Base-by-base conservation (phyloP, 371 early-diverging fungal species). In the Gilbertella persicaria region DNA sequence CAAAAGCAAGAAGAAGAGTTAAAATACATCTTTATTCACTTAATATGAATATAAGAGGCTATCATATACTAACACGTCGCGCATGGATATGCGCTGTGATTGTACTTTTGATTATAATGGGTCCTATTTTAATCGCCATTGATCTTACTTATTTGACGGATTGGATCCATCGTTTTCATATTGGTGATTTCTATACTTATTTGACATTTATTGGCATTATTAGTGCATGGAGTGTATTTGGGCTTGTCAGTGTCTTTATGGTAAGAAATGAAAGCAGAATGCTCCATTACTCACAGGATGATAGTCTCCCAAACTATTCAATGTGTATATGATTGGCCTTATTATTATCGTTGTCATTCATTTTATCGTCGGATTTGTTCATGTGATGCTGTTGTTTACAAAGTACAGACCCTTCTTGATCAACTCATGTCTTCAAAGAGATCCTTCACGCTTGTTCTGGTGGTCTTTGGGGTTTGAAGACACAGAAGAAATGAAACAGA, bases 351-450 rank as follows among this genome's bases (percentile, higher is more conserved):
- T 43, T 3, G 14, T 37, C 13, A 17, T 55, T 9, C 53, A 60
- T 25, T 45, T 60, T 24, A 35, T 65, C 8, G 39, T 59, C 39
- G 60, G 65, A 0, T 53, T 46, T 35, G 38, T 65, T n/a, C 65
- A 65, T 50, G 36, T 60, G 14, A 43, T 60, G n/a, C n/a, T 65
- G 23, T 29, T 65, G 0, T 65, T 52, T 19, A 52, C 42, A 7
- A 43, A 30, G 0, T 65, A 65, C 24, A 37, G 41, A 12, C 45
- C 60, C 1, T 19, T 52, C 4, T 8, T 65, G 33, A 60, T 65
- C 56, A 50, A 60, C 13, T 52, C 47, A 2, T 65, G 65, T 46
- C 44, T 65, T 8, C 65, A 65, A 40, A 29, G 65, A 19, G 52
- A 65, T 14, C 45, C 53, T 2, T 47, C 40, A 0, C 52, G 60